These are phyloP conservation scores for Vanrija humicola DNA, from an alignment of 1,284 basidiomycete species.

Conservation along the genomic window DNA sequence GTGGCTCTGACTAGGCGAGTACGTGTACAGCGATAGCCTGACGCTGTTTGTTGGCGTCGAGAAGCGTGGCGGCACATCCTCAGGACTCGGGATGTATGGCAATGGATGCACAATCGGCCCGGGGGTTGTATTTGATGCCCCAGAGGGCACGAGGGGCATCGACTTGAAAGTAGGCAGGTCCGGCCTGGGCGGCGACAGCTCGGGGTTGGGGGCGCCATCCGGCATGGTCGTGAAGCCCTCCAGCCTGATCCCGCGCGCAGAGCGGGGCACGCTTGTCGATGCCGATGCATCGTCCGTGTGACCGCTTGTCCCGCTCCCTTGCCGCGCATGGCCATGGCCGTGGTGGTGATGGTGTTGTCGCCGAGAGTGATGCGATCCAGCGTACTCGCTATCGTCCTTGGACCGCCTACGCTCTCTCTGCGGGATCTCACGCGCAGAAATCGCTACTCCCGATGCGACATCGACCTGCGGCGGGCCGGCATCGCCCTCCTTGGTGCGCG, in stretches of 20 bases:
- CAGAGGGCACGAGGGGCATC: conserved; percentile 6
- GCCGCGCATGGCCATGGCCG: conserved; percentile 3
- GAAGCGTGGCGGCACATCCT: too few relatives aligned
- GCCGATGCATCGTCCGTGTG: too few relatives aligned
- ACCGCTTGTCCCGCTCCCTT: conserved; percentile 11
- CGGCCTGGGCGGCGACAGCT: conserved; percentile 2
- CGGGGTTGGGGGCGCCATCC: background rate
- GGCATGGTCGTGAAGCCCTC: conserved; percentile 8
- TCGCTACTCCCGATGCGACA: conserved; percentile 1
- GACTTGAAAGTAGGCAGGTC: conserved; percentile 18
- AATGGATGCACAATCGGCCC: too few relatives aligned
- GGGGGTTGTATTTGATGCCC: background rate
- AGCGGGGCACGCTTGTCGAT: background rate
- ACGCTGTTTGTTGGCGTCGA: conserved; percentile 18
- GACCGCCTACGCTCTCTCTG: too few relatives aligned
- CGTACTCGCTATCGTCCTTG: conserved; percentile 17
- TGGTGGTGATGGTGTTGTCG: background rate
- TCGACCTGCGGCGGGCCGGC: background rate
- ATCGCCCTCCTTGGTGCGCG: conserved; percentile 4
- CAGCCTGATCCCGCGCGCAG: conserved; percentile 1
- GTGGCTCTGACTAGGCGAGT: conserved; percentile 20
- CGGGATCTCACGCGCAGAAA: too few relatives aligned
- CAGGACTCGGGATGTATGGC: too few relatives aligned
- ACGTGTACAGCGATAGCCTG: conserved; percentile 32
- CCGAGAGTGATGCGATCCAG: conserved; percentile 14